phyloP scores from a whole-genome alignment of 768 basidiomycete species.

The Lentinula raphanica region DNA sequence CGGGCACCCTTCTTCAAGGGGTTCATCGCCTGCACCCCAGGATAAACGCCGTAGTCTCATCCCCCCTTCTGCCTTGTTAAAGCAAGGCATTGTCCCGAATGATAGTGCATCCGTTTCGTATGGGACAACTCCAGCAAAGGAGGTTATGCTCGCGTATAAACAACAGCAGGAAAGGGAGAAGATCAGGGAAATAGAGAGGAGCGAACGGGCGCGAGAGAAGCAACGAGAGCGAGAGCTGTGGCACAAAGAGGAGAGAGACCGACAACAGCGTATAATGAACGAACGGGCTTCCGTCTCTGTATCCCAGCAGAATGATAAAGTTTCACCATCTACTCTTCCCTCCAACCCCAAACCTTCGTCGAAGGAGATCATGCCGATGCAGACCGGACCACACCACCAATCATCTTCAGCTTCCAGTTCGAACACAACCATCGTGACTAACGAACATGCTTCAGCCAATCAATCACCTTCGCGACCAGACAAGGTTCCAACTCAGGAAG shows the following conservation, averaged over 20 bases:
- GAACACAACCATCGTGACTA: background rate
- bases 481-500: background rate
- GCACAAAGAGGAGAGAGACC: background rate
- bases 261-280: background rate
- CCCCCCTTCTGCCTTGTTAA: slow-evolving; percentile 1
- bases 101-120: background rate
- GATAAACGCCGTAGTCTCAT: slow-evolving; percentile 3
- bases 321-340: background rate
- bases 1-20: background rate
- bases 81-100: background rate
- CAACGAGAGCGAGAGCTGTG: background rate
- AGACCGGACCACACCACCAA: background rate
- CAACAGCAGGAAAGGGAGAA: slow-evolving; percentile 4
- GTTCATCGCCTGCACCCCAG: background rate
- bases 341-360: background rate
- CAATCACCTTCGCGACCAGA: background rate
- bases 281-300: background rate
- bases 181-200: background rate
- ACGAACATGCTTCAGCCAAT: background rate
- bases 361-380: too few relatives aligned
- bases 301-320: background rate
- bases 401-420: background rate
- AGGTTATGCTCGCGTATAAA: slow-evolving; percentile 6
- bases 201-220: slow-evolving; percentile 3
- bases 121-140: slow-evolving; percentile 3